Evolutionary conservation across 2,329 filamentous ascomycete genomes (phyloP).

Genomic region (Epichloe sp.): DNA sequence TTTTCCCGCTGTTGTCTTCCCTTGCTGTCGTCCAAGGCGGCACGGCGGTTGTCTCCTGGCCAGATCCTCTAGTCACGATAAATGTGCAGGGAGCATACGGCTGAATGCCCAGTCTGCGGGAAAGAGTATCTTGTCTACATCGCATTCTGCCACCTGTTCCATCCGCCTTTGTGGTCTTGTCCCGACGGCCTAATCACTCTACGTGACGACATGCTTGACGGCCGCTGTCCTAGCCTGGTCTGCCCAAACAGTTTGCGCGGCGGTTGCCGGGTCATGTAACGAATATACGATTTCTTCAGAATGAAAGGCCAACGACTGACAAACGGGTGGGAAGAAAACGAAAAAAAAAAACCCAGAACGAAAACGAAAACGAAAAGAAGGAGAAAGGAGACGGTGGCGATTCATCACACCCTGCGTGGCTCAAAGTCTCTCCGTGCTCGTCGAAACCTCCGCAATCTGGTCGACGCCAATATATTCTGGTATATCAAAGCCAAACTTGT

Average conservation of each 20-base stretch:
- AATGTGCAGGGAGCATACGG: constrained; percentile 47
- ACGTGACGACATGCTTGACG: constrained; percentile 35
- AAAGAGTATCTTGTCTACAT: constrained; percentile 46
- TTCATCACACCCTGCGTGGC: neutral
- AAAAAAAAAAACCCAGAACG: neutral
- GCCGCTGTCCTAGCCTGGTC: constrained; percentile 43
- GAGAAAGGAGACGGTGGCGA: neutral
- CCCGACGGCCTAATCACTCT: constrained; percentile 28
- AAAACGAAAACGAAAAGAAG: neutral
- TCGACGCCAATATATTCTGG: constrained; percentile 77
- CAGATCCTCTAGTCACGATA: constrained; percentile 22
- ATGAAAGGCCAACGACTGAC: neutral
- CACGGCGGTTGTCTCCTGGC: constrained; percentile 1
- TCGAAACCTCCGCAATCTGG: constrained; percentile 68
- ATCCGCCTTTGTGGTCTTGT: constrained; percentile 34
- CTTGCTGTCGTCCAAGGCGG: neutral
- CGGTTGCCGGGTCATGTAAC: constrained; percentile 41
- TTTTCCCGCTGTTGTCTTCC: neutral
- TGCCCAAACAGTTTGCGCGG: constrained; percentile 45
- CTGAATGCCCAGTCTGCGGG: constrained; percentile 45
- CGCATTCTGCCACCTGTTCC: constrained; percentile 39
- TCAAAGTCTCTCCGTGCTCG: constrained; percentile 40
- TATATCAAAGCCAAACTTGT: constrained; percentile 76
- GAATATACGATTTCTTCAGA: neutral
- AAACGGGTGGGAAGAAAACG: neutral